These are phyloP conservation scores for Fomitiporia mediterranea DNA, from an alignment of 1,284 basidiomycete genomes.

Conservation along the genomic window DNA sequence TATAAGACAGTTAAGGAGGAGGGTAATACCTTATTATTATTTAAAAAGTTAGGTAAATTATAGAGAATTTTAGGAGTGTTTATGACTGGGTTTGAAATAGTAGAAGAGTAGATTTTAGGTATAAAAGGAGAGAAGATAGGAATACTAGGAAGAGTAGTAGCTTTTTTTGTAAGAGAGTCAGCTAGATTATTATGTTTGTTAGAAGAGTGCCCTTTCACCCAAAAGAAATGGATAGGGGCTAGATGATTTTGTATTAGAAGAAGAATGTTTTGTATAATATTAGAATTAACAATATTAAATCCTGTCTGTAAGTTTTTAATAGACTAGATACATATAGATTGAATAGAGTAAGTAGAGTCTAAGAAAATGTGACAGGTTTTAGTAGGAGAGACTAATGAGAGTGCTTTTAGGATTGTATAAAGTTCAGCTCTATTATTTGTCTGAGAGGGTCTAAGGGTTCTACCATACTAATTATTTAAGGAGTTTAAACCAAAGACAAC, in stretches of 20 bases:
- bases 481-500: too few species aligned
- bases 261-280: constrained; percentile 9
- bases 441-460: not conserved
- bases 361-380: not conserved
- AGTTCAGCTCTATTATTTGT: constrained; percentile 7
- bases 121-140: not conserved
- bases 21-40: not conserved
- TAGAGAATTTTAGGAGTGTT: not conserved
- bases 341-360: too few species aligned
- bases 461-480: not conserved
- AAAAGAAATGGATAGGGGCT: constrained; percentile 8
- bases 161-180: constrained; percentile 6
- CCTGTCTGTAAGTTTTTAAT: not conserved
- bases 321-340: constrained; percentile 13
- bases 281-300: constrained; percentile 15
- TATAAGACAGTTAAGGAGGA: not conserved
- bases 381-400: not conserved
- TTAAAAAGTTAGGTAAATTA: not conserved
- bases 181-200: constrained; percentile 12
- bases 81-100: too few species aligned
- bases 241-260: not conserved
- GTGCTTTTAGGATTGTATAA: not conserved
- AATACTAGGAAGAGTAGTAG: not conserved
- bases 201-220: constrained; percentile 18
- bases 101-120: not conserved